Evolutionary conservation across 352 stramenopile genomes (phyloP).

Genomic region (Aphanomyces invadans): DNA sequence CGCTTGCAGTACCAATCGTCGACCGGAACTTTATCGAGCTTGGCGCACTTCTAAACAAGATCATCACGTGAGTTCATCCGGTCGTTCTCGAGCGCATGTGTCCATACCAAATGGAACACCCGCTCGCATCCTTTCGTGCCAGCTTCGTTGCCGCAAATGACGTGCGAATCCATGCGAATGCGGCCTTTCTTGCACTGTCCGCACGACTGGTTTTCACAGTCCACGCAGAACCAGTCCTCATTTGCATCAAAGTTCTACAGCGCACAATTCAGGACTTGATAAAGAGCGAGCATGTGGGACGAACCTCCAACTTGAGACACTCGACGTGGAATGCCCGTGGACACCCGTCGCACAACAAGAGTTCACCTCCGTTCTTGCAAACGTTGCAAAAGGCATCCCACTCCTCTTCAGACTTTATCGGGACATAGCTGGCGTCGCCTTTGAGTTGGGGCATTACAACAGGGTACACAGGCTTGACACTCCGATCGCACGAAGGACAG

Average conservation of each 20-base stretch:
- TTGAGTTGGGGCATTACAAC: conserved; percentile 18
- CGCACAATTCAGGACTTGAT: too few relatives aligned
- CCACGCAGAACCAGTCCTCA: conserved; percentile 83
- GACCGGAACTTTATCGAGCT: conserved; percentile 60
- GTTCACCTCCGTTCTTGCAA: conserved; percentile 71
- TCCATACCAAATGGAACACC: conserved; percentile 81
- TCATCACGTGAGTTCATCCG: too few relatives aligned
- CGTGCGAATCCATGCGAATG: conserved; percentile 82
- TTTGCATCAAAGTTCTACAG: conserved; percentile 30
- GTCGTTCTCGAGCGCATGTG: not conserved
- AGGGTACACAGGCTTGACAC: conserved; percentile 58
- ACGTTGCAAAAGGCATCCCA: conserved; percentile 87
- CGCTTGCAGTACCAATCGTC: conserved; percentile 81
- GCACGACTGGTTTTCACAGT: conserved; percentile 79
- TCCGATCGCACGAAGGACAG: conserved; percentile 66
- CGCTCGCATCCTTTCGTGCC: conserved; percentile 76
- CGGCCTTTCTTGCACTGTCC: conserved; percentile 78
- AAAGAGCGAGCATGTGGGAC: conserved; percentile 35
- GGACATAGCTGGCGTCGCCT: conserved; percentile 22
- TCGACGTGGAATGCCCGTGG: conserved; percentile 84
- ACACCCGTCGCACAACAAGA: conserved; percentile 89
- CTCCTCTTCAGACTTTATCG: conserved; percentile 51
- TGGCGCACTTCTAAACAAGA: conserved; percentile 79
- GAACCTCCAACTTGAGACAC: not conserved
- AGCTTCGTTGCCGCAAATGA: conserved; percentile 85